Conservation (phyloP, 768 basidiomycete species). For the Imleria badia region DNA sequence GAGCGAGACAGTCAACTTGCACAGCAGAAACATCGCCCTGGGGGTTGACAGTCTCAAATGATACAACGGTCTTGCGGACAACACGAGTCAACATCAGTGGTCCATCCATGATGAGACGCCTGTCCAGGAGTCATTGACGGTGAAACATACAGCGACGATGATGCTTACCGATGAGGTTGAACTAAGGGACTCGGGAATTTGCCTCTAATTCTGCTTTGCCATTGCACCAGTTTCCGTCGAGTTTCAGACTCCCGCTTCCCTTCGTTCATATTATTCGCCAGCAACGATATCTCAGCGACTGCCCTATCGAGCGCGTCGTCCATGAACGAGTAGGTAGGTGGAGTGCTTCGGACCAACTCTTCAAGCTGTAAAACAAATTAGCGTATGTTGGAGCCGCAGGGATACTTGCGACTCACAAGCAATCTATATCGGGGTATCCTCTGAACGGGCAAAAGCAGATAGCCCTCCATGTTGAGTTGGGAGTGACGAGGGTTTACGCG, state of each 20-base stretch:
- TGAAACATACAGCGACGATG: not conserved
- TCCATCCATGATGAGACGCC: conserved; percentile 94
- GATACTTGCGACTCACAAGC: conserved; percentile 56
- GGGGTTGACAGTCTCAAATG: conserved; percentile 77
- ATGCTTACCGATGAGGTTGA: conserved; percentile 86
- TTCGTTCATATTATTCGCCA: conserved; percentile 97
- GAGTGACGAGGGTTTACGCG: conserved; percentile 87
- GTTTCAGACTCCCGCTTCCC: conserved; percentile 96
- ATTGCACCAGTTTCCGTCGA: conserved; percentile 83
- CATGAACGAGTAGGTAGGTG: conserved; percentile 70
- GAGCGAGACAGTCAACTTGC: conserved; percentile 87
- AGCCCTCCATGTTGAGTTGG: conserved; percentile 92
- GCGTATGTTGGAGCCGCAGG: not conserved
- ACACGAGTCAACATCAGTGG: conserved; percentile 82
- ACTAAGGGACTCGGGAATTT: conserved; percentile 97
- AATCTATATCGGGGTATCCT: conserved; percentile 96
- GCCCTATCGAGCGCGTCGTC: conserved; percentile 87
- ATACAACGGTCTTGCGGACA: conserved; percentile 78
- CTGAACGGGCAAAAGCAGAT: conserved; percentile 92
- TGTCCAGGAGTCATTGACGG: conserved; percentile 29
- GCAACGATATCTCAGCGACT: conserved; percentile 77
- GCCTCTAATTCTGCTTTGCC: conserved; percentile 86
- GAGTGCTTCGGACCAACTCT: conserved; percentile 80
- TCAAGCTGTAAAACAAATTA: conserved; percentile 53
- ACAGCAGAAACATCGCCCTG: conserved; percentile 78